Evolutionary conservation across 805 yeast species (phyloP), one percentile per base, ranked within the genome.

Genomic region (Torulaspora indica): DNA sequence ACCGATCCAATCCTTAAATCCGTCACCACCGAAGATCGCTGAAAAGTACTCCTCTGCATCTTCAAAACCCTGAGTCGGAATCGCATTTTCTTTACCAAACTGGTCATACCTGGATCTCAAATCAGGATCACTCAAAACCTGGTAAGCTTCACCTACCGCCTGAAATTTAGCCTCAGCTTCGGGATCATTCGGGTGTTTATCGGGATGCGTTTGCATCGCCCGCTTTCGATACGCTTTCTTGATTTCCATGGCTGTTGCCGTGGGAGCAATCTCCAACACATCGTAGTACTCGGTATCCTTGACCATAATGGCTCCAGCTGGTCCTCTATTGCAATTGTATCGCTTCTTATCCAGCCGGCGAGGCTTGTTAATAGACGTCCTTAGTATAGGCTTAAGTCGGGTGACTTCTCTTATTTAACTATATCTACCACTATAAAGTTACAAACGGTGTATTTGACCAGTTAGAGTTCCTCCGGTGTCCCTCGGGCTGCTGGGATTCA

Each of bases 131-230:
- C 84, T 83, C 48, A 93, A 69, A 0, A 93, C 86, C 53, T 85
- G 89, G 55, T 84, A 85, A 0, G 91, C 91, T 50, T 71, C 73
- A 43, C 78, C 74, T 18, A 76, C 72, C 45, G 77, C 85, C 66
- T 93, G 96, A 67, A 93, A 93, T 56, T 83, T 81, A 40, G 76
- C 78, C 10, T 91, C 88, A 12, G 98, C 98, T 9, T 78, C 76
- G 32, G 93, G 95, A 62, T 93, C 95, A 57, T 85, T 81, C n/a
- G 95, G 96, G 60, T 91, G 88, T 70, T 93, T 93, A 64, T 93
- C 98, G 1, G 98, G 98, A 64, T 91, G 98, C 40, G 86, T 85
- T 46, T 72, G 74, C 66, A 91, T 84, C 6, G 98, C 98, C 64
- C 81, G 80, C 63, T 85, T 85, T 50, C 98, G 76, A 66, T 93